Evolutionary conservation across 2,329 filamentous ascomycete genomes (phyloP).

Genomic region (Arthrobotrys entomopaga): DNA sequence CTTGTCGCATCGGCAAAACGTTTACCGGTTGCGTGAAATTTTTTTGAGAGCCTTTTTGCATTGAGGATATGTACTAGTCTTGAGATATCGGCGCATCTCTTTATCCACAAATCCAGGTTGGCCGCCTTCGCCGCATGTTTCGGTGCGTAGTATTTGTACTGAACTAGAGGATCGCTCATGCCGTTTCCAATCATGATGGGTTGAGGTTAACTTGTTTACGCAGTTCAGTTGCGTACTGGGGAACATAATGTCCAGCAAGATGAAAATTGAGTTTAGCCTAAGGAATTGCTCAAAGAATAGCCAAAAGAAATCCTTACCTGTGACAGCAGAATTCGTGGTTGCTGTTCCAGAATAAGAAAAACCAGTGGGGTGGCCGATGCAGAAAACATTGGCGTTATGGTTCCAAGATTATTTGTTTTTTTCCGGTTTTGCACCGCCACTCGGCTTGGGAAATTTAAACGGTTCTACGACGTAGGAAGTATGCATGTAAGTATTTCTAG

Average conservation of each 20-base stretch:
- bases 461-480: no score
- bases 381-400: slow-evolving; percentile 95
- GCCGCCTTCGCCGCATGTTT: slow-evolving; percentile 96
- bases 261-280: slow-evolving; percentile 96
- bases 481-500: no score
- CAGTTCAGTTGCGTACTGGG: slow-evolving; percentile 89
- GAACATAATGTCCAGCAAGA: slow-evolving; percentile 95
- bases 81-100: slow-evolving; percentile 71
- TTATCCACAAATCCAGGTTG: slow-evolving; percentile 86
- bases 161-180: slow-evolving; percentile 88
- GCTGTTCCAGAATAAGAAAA: slow-evolving; percentile 89
- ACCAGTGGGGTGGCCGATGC: slow-evolving; percentile 97
- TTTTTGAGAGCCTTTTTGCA: no score
- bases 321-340: slow-evolving; percentile 87
- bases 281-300: slow-evolving; percentile 99
- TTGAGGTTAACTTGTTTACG: slow-evolving; percentile 91
- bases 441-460: slow-evolving; percentile 81
- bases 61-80: no score
- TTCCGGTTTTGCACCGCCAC: slow-evolving; percentile 68
- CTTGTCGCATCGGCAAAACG: no score
- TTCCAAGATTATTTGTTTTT: slow-evolving; percentile 91
- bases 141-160: slow-evolving; percentile 93
- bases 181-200: slow-evolving; percentile 95
- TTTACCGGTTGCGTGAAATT: no score
- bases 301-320: slow-evolving; percentile 93